Conservation (phyloP, 805 yeast genomes). For the Metschnikowia drakensbergensis region DNA sequence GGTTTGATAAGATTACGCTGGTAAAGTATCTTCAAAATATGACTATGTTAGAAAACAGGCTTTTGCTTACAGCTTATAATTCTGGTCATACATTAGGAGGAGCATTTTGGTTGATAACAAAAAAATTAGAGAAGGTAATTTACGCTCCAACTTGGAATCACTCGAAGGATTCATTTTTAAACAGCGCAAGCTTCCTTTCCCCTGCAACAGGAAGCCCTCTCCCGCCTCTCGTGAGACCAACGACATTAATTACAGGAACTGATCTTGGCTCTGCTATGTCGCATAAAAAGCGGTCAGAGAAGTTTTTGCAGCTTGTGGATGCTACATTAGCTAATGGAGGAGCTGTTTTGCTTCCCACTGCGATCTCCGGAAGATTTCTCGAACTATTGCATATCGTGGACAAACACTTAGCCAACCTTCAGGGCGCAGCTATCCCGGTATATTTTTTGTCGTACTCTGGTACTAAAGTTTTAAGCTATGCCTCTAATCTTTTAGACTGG, state of each 20-base stretch:
- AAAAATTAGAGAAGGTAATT: slow-evolving; percentile 73
- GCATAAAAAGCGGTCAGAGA: slow-evolving; percentile 59
- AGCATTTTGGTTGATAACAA: slow-evolving; percentile 75
- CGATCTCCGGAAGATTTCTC: slow-evolving; percentile 74
- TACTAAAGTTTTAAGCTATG: slow-evolving; percentile 71
- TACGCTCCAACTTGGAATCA: slow-evolving; percentile 96
- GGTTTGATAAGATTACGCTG: slow-evolving; percentile 66
- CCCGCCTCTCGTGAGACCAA: slow-evolving; percentile 68
- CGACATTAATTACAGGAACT: slow-evolving; percentile 74
- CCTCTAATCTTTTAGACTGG: slow-evolving; percentile 93
- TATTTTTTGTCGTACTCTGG: slow-evolving; percentile 75
- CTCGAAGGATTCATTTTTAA: slow-evolving; percentile 78
- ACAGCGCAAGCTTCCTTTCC: slow-evolving; percentile 61
- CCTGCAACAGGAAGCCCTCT: slow-evolving; percentile 52
- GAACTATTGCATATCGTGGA: slow-evolving; percentile 77
- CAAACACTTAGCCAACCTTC: slow-evolving; percentile 44
- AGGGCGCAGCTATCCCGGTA: slow-evolving; percentile 62
- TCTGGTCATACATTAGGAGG: slow-evolving; percentile 96
- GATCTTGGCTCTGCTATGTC: slow-evolving; percentile 62
- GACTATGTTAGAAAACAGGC: slow-evolving; percentile 58
- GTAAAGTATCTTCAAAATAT: slow-evolving; percentile 79
- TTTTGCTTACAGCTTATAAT: slow-evolving; percentile 73
- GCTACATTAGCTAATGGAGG: slow-evolving; percentile 72
- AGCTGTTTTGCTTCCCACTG: slow-evolving; percentile 77
- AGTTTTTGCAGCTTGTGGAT: slow-evolving; percentile 58